These are phyloP conservation scores for Coemansia sp. DNA, from an alignment of 192 early-diverging fungal genomes.

Conservation along the genomic window DNA sequence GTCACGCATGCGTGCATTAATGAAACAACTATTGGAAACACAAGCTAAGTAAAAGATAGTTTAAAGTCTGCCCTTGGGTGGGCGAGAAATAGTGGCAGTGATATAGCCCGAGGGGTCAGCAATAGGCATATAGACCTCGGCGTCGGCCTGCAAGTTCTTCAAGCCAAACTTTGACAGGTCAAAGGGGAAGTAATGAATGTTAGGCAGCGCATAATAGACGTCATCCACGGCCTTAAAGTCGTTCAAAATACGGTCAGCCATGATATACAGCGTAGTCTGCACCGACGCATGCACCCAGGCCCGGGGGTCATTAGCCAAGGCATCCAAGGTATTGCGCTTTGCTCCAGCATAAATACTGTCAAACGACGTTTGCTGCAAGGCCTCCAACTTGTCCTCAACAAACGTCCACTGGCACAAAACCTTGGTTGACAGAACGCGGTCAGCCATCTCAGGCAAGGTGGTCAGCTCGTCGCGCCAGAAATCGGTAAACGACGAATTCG, in stretches of 20 bases:
- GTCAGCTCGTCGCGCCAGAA: conserved; percentile 76
- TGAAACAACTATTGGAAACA: conserved; percentile 9
- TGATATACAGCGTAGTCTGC: conserved; percentile 79
- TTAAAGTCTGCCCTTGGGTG: conserved; percentile 36
- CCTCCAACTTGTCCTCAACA: conserved; percentile 12
- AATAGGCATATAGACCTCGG: conserved; percentile 74
- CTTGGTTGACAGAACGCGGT: conserved; percentile 77
- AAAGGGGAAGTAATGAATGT: conserved; percentile 76
- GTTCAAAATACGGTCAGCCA: conserved; percentile 67
- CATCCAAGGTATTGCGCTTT: conserved; percentile 68
- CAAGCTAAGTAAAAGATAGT: conserved; percentile 35
- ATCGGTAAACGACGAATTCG: conserved; percentile 75
- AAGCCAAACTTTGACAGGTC: conserved; percentile 73
- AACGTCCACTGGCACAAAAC: conserved; percentile 72
- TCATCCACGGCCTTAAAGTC: conserved; percentile 62
- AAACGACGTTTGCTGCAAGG: conserved; percentile 54
- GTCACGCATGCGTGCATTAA: conserved; percentile 15
- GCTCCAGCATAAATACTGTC: conserved; percentile 61
- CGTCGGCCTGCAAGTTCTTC: conserved; percentile 67
- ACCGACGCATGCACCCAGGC: conserved; percentile 70
- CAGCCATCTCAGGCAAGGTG: conserved; percentile 72
- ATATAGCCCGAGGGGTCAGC: conserved; percentile 77
- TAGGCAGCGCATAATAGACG: conserved; percentile 74
- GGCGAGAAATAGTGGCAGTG: conserved; percentile 68
- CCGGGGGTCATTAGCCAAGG: conserved; percentile 74